Base-by-base conservation (phyloP, 2,329 filamentous ascomycete species). In the Epichloe baconii region DNA sequence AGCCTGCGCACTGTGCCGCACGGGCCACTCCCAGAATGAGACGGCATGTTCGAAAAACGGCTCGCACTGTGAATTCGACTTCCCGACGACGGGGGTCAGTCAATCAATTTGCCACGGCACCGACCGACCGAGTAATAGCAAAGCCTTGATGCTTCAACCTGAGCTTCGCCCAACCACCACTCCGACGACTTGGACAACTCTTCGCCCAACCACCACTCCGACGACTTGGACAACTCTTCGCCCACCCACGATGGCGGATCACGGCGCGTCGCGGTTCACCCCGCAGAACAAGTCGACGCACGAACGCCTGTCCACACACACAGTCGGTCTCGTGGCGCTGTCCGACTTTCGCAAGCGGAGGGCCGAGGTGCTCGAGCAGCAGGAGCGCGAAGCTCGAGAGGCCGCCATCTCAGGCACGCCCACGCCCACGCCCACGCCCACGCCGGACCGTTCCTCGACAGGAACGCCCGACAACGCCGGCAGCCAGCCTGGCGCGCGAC, bases 271-370 rank as follows among this genome's bases (percentile, higher is more conserved):
- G 52, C 81, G 85, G 55, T 95, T 95, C 68, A 83, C 83, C 1
- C 75, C 83, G 42, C 86, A 90, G 62, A 83, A 82, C 56, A 76
- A 84, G 58, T 86, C 86, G 1, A 86, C 87, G 1, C 81, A 91
- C 66, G 84, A 95, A 62, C 76, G 88, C 14, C 76, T 95, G 46
- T 91, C 91, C 54, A 87, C 82, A 50, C 83, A 88, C 62, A 95
- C 88, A 0, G 89, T 96, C 57, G 93, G 93, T 41, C 82, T 98
- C 3, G 91, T 97, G 49, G 81, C 87, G 52, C 82, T 96, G 43
- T 88, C 87, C 57, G 93, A 97, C 65, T 97, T 95, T 67, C 88
- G 91, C 68, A 97, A 98, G 71, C 83, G 93, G 53, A 88, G 91
- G 67, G 90, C 89, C 59, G 88, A 96, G 68, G 88, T 90, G n/a